Base-by-base conservation (phyloP, 192 early-diverging fungal species). In the Entomortierella parvispora region DNA sequence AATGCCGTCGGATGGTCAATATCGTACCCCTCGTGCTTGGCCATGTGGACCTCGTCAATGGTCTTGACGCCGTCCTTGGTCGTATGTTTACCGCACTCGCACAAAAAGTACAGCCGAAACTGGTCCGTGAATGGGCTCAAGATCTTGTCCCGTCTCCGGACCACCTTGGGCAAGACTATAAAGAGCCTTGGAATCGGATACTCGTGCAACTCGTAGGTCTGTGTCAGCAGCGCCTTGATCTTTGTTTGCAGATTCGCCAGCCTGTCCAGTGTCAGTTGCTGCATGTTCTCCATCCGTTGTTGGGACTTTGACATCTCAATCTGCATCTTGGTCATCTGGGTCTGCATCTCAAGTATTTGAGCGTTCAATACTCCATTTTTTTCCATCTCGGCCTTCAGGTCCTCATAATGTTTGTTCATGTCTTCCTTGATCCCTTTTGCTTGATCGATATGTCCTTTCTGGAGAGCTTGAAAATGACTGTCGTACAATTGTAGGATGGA, bases 31-130 rank as follows among this genome's bases (percentile, higher is more conserved):
- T 42, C 51, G 40, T 65, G 62, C 20, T 65, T 52, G 18, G 62
- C 51, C 20, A 65, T 28, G 51, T 65, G 62, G 34, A 65, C 44
- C 23, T 65, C 40, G 9, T 65, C 50, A 23, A 11, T 2, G 0
- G 17, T 22, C 34, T 34, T 33, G 12, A 9, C 48, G 42, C 20
- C 20, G 5, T 40, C n/a, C 17, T 22, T 33, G 43, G 28, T 3
- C 8, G 62, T 65, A n/a, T 65, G 62, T 1, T 17, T 25, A n/a
- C 62, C 62, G 34, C 62, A 65, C 51, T 65, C 62, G 34, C 62
- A 65, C 37, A 65, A 32, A 28, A 54, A 65, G 28, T 33, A 65
- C 4, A 65, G 51, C 42, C 51, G 50, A 31, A 65, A 65, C 25
- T 54, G 28, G 29, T 63, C 29, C 14, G 48, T 33, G n/a, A 51